Conservation (phyloP, 495 filamentous ascomycete species). For the Trichoderma gamsii region DNA sequence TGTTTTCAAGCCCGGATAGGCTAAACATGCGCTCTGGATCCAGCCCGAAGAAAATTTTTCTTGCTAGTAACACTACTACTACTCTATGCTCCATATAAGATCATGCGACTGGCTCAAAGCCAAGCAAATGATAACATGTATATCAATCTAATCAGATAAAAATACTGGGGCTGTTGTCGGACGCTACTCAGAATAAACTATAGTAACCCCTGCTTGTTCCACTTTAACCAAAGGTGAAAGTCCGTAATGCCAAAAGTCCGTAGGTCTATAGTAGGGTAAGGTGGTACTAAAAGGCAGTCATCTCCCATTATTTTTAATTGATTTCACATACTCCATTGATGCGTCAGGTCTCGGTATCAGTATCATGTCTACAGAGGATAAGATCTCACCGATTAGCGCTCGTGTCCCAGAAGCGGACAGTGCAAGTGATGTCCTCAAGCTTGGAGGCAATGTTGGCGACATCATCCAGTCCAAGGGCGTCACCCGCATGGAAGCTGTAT, state of each 20-base stretch:
- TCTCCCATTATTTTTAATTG: background rate
- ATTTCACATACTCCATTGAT: background rate
- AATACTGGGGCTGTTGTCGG: background rate
- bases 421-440: background rate
- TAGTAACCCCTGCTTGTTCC: background rate
- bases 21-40: background rate
- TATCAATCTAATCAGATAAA: constrained; percentile 7
- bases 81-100: background rate
- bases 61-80: background rate
- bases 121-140: background rate
- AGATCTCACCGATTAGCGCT: background rate
- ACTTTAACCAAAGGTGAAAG: background rate
- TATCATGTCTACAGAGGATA: background rate
- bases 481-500: constrained; percentile 15
- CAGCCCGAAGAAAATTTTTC: background rate
- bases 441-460: constrained; percentile 17
- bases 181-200: background rate
- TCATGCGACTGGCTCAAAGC: background rate
- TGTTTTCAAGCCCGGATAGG: background rate
- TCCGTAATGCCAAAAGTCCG: background rate
- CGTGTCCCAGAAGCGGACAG: background rate
- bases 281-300: background rate
- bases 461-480: constrained; percentile 4
- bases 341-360: background rate
- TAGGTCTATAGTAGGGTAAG: background rate